Base-by-base conservation (phyloP, 78 protist species). In the Pelomyxa schiedti region DNA sequence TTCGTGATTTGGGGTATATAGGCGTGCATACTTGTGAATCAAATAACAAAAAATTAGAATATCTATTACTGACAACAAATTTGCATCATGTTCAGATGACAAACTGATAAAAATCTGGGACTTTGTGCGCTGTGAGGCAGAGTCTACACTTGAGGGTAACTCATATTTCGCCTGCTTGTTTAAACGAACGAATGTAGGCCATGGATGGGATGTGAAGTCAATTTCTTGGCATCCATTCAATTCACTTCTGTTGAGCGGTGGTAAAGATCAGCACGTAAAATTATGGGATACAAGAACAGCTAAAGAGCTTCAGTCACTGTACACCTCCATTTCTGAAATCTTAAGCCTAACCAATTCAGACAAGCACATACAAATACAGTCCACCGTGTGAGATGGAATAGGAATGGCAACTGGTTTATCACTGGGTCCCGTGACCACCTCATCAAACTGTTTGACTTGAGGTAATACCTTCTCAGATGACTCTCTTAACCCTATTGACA, bases 251-350 rank as follows among this genome's bases (percentile, higher is more conserved):
- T 95, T 78, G 3, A 79, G 92, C 3, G 98, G 97, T 37, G 28
- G 83, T 26, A 88, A 87, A 77, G 98, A 95, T 43, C 75, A 76
- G 9, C 5, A 26, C 6, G 70, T 95, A 63, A 89, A 85, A 67
- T 58, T 95, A n/a, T 95, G 98, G 98, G 98, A 95, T 42, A 84
- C 97, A 8, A 78, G 84, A 9, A 1, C 80, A 32, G 88, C 82
- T 30, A 24, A 30, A n/a, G n/a, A n/a, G n/a, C n/a, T n/a, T n/a
- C n/a, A n/a, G 42, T n/a, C 42, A 67, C 24, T 67, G 24, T n/a
- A 67, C 24, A 67, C 22, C 63, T 47, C 22, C 22, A 24, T 47
- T 22, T 24, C 63, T 47, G 32, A 24, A 47, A 24, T 22, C 32
- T 24, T 47, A 22, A 47, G 22, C 22, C 63, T 47, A 22, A 24